Percentiles rank a stretch among this genome's conserved stretches.
Evolutionary conservation across 2,329 filamentous ascomycete genomes (phyloP).

Genomic region (Beauveria scarabaeidicola): DNA sequence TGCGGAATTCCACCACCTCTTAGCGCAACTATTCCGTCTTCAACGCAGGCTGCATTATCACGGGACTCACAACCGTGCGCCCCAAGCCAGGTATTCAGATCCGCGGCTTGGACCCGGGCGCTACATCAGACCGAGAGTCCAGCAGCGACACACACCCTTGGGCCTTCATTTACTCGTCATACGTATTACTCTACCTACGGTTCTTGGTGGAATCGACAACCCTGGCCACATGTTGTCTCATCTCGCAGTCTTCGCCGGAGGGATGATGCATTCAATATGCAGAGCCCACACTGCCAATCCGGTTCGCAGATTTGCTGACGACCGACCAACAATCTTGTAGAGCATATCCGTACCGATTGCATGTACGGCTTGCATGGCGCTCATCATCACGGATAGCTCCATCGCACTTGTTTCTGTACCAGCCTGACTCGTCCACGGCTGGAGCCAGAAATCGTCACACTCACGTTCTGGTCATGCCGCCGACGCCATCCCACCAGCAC

Average conservation of each 20-base stretch:
- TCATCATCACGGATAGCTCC: background rate
- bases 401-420: background rate
- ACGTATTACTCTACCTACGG: too few species aligned
- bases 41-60: background rate
- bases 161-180: background rate
- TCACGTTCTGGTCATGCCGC: background rate
- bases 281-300: background rate
- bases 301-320: background rate
- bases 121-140: background rate
- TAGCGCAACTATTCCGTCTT: background rate
- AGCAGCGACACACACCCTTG: background rate
- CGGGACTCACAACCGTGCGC: background rate
- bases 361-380: background rate
- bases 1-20: background rate
- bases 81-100: background rate
- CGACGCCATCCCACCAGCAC: background rate
- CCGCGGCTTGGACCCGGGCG: background rate
- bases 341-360: background rate
- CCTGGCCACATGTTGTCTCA: background rate
- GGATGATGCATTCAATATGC: background rate
- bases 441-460: background rate
- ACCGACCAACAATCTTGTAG: slow-evolving; percentile 2
- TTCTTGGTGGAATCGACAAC: background rate
- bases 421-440: slow-evolving; percentile 3
- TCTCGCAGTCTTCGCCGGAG: background rate